Percentiles rank a stretch among this genome's conserved stretches.
Conservation (phyloP, 2,329 filamentous ascomycete genomes). For the Claviceps pazoutovae region DNA sequence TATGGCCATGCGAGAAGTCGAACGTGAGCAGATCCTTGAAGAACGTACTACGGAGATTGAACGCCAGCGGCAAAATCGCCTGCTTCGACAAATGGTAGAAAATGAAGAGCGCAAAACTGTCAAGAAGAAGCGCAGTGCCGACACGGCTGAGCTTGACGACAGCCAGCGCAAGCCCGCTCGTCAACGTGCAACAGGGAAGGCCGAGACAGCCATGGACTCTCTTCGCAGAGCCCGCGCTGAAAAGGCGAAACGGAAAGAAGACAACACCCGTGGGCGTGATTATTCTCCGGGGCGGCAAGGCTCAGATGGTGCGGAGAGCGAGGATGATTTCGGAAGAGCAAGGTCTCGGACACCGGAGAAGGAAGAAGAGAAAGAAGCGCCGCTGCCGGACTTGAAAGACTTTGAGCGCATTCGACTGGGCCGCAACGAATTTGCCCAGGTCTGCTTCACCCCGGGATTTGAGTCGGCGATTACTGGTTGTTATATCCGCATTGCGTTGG, state of each 20-base stretch:
- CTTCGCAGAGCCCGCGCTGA: slow-evolving; percentile 48
- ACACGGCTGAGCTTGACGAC: slow-evolving; percentile 66
- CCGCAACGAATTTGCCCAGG: slow-evolving; percentile 71
- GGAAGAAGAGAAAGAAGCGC: slow-evolving; percentile 54
- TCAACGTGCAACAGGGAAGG: slow-evolving; percentile 40
- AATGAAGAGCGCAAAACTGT: slow-evolving; percentile 40
- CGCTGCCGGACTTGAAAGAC: slow-evolving; percentile 62
- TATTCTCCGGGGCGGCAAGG: slow-evolving; percentile 23
- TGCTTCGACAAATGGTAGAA: slow-evolving; percentile 66
- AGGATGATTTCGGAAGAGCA: slow-evolving; percentile 60
- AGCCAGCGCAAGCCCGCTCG: slow-evolving; percentile 57
- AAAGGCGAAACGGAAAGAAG: slow-evolving; percentile 36
- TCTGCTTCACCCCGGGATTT: slow-evolving; percentile 89
- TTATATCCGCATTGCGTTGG: slow-evolving; percentile 74
- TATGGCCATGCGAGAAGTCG: slow-evolving; percentile 74
- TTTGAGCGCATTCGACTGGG: slow-evolving; percentile 74
- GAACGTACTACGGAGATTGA: slow-evolving; percentile 76
- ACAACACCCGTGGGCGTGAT: slow-evolving; percentile 48
- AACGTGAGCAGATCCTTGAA: slow-evolving; percentile 80
- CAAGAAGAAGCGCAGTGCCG: slow-evolving; percentile 64
- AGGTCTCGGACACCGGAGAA: slow-evolving; percentile 43
- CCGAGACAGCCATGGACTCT: slow-evolving; percentile 55
- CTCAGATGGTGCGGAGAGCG: slow-evolving; percentile 50
- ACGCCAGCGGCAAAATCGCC: slow-evolving; percentile 65
- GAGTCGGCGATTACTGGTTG: slow-evolving; percentile 69